phyloP scores from a whole-genome alignment of 331 rosid genomes.

The Cydonia oblonga region DNA sequence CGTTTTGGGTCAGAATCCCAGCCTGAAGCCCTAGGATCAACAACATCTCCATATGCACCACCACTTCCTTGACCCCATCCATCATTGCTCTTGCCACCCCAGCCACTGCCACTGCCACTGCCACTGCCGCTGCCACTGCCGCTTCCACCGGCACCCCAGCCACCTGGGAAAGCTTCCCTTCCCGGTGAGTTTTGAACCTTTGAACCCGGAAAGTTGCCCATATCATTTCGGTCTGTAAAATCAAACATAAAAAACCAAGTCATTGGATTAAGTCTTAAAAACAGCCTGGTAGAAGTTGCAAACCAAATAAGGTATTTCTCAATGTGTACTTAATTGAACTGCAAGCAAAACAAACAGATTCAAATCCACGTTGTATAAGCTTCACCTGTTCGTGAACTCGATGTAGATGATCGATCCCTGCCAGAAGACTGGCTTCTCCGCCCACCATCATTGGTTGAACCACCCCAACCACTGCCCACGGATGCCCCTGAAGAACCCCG shows the following conservation, averaged over 20 bases:
- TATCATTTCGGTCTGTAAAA: slow-evolving; percentile 48
- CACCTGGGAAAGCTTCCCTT: slow-evolving; percentile 79
- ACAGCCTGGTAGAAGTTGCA: neutral
- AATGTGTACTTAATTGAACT: neutral
- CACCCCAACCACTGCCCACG: slow-evolving; percentile 77
- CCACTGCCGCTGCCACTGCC: slow-evolving; percentile 35
- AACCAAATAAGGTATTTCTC: neutral
- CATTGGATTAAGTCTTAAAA: neutral
- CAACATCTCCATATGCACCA: slow-evolving; percentile 18
- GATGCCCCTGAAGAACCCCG: slow-evolving; percentile 83
- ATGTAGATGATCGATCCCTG: slow-evolving; percentile 74
- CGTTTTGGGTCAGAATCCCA: slow-evolving; percentile 19
- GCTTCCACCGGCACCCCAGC: slow-evolving; percentile 45
- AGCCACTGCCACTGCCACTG: slow-evolving; percentile 27
- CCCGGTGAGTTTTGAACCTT: slow-evolving; percentile 75
- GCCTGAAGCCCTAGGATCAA: slow-evolving; percentile 29
- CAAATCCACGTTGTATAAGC: neutral
- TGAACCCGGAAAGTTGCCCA: slow-evolving; percentile 56
- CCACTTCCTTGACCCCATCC: slow-evolving; percentile 18
- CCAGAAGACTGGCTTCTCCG: slow-evolving; percentile 75
- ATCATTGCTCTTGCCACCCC: slow-evolving; percentile 13
- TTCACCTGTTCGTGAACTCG: slow-evolving; percentile 75
- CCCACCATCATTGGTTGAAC: slow-evolving; percentile 63
- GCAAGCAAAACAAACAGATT: neutral
- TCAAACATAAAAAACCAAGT: neutral